Evolutionary conservation across 2,329 filamentous ascomycete genomes (phyloP).

Genomic region (Tolypocladium guangdongense): DNA sequence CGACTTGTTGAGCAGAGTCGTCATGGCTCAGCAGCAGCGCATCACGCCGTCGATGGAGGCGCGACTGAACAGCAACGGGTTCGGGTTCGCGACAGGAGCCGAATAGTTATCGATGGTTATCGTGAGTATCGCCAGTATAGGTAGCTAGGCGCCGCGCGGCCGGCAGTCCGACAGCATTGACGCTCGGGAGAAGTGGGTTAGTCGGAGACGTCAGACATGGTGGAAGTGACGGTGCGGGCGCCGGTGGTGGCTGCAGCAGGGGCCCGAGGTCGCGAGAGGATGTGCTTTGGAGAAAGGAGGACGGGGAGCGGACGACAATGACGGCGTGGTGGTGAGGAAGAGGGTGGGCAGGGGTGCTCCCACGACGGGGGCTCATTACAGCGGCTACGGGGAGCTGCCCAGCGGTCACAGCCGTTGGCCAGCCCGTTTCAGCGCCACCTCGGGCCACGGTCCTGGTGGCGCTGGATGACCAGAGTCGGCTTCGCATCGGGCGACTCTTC

Average conservation of each 20-base stretch:
- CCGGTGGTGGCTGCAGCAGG: not conserved
- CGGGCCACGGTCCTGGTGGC: no score
- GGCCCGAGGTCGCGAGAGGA: not conserved
- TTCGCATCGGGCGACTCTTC: no score
- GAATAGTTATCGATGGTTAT: no score
- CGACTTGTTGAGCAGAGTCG: conserved; percentile 30
- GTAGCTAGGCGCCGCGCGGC: not conserved
- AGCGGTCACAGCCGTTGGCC: not conserved
- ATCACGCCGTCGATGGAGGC: conserved; percentile 10
- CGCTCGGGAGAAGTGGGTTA: not conserved
- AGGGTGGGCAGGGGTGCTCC: no score
- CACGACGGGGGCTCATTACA: not conserved
- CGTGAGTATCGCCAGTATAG: not conserved
- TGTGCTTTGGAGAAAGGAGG: not conserved
- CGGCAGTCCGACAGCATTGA: not conserved
- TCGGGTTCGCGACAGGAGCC: not conserved
- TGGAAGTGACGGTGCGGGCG: not conserved
- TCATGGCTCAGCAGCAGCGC: conserved; percentile 31
- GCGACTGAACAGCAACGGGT: no score
- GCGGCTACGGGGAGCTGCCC: not conserved
- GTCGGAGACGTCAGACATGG: not conserved
- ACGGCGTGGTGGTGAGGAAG: not conserved
- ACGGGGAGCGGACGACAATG: not conserved
- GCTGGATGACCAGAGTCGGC: no score
- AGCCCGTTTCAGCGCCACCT: not conserved